phyloP scores from a whole-genome alignment of 768 basidiomycete species.

The Boletus fagicola region DNA sequence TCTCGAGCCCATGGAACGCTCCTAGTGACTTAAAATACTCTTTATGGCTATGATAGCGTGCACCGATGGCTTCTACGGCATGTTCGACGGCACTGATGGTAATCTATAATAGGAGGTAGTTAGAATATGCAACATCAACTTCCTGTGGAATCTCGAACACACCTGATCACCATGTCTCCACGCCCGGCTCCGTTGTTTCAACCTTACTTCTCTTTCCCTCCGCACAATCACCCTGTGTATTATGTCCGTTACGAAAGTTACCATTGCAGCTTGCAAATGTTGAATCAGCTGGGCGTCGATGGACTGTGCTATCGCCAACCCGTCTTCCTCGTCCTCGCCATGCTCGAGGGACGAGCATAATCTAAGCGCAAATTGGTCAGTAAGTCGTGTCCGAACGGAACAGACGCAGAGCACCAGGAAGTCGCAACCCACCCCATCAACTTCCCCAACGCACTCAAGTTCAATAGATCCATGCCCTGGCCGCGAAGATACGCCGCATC shows the following conservation, averaged over 20 bases:
- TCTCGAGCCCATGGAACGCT: constrained; percentile 5
- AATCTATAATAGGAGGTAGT: constrained; percentile 36
- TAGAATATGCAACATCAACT: neutral
- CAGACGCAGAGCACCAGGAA: constrained; percentile 16
- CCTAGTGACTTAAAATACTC: constrained; percentile 41
- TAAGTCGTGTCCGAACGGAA: constrained; percentile 3
- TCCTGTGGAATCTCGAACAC: neutral
- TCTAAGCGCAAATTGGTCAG: constrained; percentile 11
- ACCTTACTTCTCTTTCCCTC: constrained; percentile 55
- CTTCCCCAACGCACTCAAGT: constrained; percentile 35
- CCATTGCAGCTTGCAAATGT: constrained; percentile 43
- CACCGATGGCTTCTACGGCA: constrained; percentile 49
- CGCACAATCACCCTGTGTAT: constrained; percentile 51
- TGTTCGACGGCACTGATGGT: constrained; percentile 43
- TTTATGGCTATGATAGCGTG: constrained; percentile 36
- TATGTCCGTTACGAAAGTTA: constrained; percentile 51
- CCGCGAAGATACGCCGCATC: constrained; percentile 41
- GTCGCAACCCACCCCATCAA: constrained; percentile 42
- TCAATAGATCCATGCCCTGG: constrained; percentile 44
- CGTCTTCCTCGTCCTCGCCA: constrained; percentile 21
- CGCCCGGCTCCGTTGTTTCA: constrained; percentile 59
- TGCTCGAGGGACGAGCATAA: constrained; percentile 31
- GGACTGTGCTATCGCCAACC: constrained; percentile 22
- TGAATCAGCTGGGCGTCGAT: constrained; percentile 52
- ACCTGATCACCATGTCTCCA: constrained; percentile 54